Evolutionary conservation across 805 yeast genomes (phyloP).

Genomic region (Millerozyma acaciae): DNA sequence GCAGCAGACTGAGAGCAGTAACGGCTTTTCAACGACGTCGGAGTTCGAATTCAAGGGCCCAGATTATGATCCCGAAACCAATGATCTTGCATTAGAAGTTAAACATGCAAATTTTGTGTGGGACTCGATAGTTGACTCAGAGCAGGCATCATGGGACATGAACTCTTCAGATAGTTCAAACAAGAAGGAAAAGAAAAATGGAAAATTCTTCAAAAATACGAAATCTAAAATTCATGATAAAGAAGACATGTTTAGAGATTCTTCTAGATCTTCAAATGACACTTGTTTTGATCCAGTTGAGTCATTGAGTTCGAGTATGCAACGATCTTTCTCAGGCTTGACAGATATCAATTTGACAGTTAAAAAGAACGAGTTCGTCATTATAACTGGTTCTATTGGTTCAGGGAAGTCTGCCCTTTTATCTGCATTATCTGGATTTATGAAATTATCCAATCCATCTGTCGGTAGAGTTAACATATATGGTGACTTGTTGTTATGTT

Average conservation of each 20-base stretch:
- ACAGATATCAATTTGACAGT: slow-evolving; percentile 28
- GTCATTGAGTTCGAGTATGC: slow-evolving; percentile 5
- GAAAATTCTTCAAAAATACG: background rate
- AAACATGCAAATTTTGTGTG: slow-evolving; percentile 27
- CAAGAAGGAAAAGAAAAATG: slow-evolving; percentile 10
- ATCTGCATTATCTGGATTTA: slow-evolving; percentile 37
- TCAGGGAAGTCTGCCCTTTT: slow-evolving; percentile 42
- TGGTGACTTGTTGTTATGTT: slow-evolving; percentile 31
- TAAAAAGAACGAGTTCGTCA: slow-evolving; percentile 33
- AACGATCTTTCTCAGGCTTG: slow-evolving; percentile 29
- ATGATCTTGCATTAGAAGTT: slow-evolving; percentile 19
- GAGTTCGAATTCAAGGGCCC: slow-evolving; percentile 4
- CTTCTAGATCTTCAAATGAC: slow-evolving; percentile 10
- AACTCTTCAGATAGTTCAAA: slow-evolving; percentile 7
- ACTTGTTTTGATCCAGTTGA: slow-evolving; percentile 10
- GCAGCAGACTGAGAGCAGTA: slow-evolving; percentile 7
- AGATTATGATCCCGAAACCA: slow-evolving; percentile 2
- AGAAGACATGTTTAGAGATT: slow-evolving; percentile 1
- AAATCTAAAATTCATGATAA: slow-evolving; percentile 6
- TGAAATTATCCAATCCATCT: slow-evolving; percentile 27
- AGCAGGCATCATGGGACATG: slow-evolving; percentile 20
- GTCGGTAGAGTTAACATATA: slow-evolving; percentile 23
- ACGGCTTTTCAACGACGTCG: slow-evolving; percentile 1
- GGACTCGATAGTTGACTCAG: slow-evolving; percentile 27
- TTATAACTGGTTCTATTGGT: slow-evolving; percentile 42